Evolutionary conservation across 768 basidiomycete genomes (phyloP).

Genomic region (Symmetrospora coprosmae): DNA sequence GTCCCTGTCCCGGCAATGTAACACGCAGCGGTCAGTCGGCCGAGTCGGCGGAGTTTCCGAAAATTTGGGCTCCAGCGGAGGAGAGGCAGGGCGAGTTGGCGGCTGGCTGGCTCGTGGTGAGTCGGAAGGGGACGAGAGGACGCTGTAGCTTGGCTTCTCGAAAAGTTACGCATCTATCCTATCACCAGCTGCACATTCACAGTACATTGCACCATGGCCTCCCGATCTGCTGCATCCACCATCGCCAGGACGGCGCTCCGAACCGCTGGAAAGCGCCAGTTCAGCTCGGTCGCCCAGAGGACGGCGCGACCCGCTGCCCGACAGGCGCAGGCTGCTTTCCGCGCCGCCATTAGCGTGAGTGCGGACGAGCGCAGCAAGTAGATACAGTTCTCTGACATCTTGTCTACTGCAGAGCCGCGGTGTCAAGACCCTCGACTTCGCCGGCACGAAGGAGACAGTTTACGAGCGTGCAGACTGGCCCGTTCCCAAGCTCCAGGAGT

Average conservation of each 20-base stretch:
- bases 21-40: too few relatives aligned
- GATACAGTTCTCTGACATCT: not conserved
- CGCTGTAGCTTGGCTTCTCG: too few relatives aligned
- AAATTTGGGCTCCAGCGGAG: too few relatives aligned
- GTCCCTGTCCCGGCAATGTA: too few relatives aligned
- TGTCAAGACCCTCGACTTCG: conserved; percentile 34
- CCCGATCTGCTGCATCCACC: not conserved
- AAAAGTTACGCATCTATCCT: not conserved
- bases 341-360: conserved; percentile 5
- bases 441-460: conserved; percentile 32
- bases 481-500: conserved; percentile 90
- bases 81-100: too few relatives aligned
- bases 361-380: not conserved
- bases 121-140: too few relatives aligned
- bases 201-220: conserved; percentile 18
- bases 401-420: conserved; percentile 8
- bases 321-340: conserved; percentile 6
- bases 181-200: not conserved
- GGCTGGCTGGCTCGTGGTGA: too few relatives aligned
- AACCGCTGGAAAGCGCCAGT: conserved; percentile 4
- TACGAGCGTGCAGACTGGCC: conserved; percentile 67
- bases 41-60: too few relatives aligned
- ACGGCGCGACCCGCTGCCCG: conserved; percentile 8
- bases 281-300: not conserved
- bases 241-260: conserved; percentile 3